phyloP scores from a whole-genome alignment of 495 filamentous ascomycete species.

The Paragyromitra xinjiangensis region DNA sequence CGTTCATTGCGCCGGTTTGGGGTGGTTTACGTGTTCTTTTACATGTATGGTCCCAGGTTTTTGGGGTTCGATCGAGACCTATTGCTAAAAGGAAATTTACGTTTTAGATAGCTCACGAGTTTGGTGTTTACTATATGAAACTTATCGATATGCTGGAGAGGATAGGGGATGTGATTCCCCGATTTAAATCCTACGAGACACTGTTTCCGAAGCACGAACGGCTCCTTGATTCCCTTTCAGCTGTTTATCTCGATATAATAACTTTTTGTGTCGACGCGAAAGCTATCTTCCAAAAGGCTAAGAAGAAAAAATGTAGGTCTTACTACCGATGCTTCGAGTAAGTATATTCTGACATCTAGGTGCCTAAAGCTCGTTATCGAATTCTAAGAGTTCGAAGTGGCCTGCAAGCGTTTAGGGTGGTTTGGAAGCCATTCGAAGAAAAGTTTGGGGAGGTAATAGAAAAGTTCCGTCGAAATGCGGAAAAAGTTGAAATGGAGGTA shows the following conservation, averaged over 20 bases:
- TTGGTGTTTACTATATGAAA: conserved; percentile 59
- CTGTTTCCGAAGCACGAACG: conserved; percentile 58
- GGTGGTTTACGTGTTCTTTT: conserved; percentile 61
- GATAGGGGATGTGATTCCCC: conserved; percentile 61
- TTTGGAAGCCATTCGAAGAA: conserved; percentile 54
- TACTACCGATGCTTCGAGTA: not conserved
- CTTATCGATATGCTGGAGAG: conserved; percentile 59
- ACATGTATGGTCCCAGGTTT: conserved; percentile 22
- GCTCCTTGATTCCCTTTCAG: conserved; percentile 57
- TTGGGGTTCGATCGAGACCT: not conserved
- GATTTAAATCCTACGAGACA: conserved; percentile 57
- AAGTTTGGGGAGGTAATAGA: conserved; percentile 53
- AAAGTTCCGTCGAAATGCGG: conserved; percentile 53
- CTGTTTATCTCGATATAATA: conserved; percentile 60
- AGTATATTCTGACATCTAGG: not conserved
- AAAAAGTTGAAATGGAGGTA: conserved; percentile 57
- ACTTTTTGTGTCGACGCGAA: conserved; percentile 59
- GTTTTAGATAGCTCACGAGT: conserved; percentile 55
- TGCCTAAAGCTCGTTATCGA: not conserved
- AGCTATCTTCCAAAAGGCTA: conserved; percentile 53
- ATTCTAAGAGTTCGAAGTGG: conserved; percentile 13
- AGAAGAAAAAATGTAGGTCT: conserved; percentile 20
- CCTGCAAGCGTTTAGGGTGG: conserved; percentile 34
- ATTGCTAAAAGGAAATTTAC: not conserved
- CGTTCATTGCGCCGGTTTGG: conserved; percentile 61